Conservation (phyloP, 164 flowering plant genomes). For the Aristolochia californica region DNA sequence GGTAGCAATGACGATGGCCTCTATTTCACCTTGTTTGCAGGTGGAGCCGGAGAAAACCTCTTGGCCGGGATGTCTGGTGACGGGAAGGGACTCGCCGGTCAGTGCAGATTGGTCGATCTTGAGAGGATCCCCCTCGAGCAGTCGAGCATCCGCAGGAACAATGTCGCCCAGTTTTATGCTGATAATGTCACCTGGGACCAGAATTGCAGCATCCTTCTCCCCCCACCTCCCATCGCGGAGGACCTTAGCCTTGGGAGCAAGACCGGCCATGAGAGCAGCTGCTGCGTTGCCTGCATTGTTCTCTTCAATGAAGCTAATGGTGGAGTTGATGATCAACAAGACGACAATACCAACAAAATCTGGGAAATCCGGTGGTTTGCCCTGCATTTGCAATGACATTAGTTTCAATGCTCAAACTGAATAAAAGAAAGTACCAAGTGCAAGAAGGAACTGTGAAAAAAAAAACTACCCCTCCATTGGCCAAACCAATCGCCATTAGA, state of each 20-base stretch:
- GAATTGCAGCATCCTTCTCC: constrained; percentile 22
- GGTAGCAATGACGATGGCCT: constrained; percentile 25
- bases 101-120: constrained; percentile 26
- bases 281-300: constrained; percentile 25
- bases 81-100: constrained; percentile 26
- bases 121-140: constrained; percentile 20
- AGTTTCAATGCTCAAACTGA: background rate
- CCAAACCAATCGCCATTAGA: constrained; percentile 20
- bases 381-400: constrained; percentile 7
- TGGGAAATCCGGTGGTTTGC: constrained; percentile 23
- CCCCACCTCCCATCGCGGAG: constrained; percentile 23
- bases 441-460: background rate
- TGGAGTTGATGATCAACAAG: constrained; percentile 22
- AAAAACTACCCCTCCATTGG: constrained; percentile 19
- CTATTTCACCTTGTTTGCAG: constrained; percentile 27
- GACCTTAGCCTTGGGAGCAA: constrained; percentile 25
- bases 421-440: background rate
- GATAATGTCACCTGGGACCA: constrained; percentile 22
- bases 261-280: constrained; percentile 25
- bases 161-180: constrained; percentile 27
- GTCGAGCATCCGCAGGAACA: constrained; percentile 24
- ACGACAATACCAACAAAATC: constrained; percentile 21
- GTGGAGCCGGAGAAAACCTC: constrained; percentile 26
- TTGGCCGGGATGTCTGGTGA: constrained; percentile 18
- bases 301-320: constrained; percentile 23